phyloP scores from a whole-genome alignment of 2,329 filamentous ascomycete species.

The Endocalyx cinctus region DNA sequence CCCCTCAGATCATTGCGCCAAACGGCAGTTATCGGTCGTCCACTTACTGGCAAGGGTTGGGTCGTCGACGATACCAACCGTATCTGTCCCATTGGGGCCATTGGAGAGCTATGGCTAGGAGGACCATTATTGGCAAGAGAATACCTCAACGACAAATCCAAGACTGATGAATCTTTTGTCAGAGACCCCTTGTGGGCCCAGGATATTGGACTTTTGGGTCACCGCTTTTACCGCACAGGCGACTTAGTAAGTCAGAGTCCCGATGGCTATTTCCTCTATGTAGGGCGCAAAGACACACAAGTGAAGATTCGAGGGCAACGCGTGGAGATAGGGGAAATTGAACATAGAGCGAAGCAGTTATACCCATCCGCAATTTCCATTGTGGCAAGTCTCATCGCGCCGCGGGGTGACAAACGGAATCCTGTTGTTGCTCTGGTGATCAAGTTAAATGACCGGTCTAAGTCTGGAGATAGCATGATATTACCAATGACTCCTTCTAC shows the following conservation, averaged over 20 bases:
- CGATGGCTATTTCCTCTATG: conserved; percentile 34
- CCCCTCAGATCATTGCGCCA: no score
- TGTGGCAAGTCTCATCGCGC: no score
- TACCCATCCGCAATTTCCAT: no score
- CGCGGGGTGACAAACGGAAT: no score
- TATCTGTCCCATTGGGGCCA: conserved; percentile 14
- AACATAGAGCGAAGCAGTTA: no score
- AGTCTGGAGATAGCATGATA: no score
- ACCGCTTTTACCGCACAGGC: conserved; percentile 41
- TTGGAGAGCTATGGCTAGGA: conserved; percentile 34
- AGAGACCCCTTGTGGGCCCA: conserved; percentile 31
- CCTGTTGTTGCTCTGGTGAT: no score
- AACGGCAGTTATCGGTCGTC: no score
- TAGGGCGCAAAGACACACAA: conserved; percentile 43
- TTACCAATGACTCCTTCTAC: no score
- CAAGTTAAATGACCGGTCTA: no score
- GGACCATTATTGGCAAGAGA: conserved; percentile 32
- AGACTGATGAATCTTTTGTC: conserved; percentile 31
- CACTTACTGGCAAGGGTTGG: background rate
- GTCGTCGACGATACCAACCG: background rate
- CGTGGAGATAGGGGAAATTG: conserved; percentile 40
- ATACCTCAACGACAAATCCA: conserved; percentile 34
- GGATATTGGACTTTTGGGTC: conserved; percentile 48
- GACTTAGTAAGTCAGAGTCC: conserved; percentile 16
- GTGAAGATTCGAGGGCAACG: conserved; percentile 45